Conservation (phyloP, 331 rosid genomes). For the Pyracantha coccinea region DNA sequence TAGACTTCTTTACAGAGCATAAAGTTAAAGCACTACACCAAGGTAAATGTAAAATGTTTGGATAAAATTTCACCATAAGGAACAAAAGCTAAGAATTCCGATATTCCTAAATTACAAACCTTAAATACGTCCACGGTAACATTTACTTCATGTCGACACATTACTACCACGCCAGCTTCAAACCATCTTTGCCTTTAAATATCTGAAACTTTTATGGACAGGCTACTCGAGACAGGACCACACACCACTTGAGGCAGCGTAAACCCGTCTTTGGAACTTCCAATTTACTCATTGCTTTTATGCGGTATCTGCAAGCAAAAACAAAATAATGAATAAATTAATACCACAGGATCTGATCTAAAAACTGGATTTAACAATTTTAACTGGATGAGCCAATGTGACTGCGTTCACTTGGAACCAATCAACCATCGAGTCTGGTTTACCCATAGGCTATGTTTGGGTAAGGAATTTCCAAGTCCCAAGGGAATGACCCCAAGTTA, state of each 20-base stretch:
- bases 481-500: background rate
- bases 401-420: background rate
- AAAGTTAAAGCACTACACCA: background rate
- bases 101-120: background rate
- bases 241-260: background rate
- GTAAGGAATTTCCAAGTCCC: background rate
- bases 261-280: slow-evolving; percentile 8
- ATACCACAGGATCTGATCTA: background rate
- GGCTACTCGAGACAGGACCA: background rate
- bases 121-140: background rate
- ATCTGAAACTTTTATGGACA: background rate
- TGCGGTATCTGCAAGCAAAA: slow-evolving; percentile 6
- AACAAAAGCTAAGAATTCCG: background rate
- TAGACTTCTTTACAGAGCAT: background rate
- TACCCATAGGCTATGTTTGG: background rate
- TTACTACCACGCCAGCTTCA: slow-evolving; percentile 8
- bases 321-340: background rate
- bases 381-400: background rate
- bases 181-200: background rate
- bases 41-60: background rate
- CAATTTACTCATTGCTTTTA: background rate
- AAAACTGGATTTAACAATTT: background rate
- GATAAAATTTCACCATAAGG: background rate
- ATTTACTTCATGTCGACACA: slow-evolving; percentile 26
- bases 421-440: background rate